Conservation (phyloP, 192 early-diverging fungal species). For the Rhizoclosmatium sp. region DNA sequence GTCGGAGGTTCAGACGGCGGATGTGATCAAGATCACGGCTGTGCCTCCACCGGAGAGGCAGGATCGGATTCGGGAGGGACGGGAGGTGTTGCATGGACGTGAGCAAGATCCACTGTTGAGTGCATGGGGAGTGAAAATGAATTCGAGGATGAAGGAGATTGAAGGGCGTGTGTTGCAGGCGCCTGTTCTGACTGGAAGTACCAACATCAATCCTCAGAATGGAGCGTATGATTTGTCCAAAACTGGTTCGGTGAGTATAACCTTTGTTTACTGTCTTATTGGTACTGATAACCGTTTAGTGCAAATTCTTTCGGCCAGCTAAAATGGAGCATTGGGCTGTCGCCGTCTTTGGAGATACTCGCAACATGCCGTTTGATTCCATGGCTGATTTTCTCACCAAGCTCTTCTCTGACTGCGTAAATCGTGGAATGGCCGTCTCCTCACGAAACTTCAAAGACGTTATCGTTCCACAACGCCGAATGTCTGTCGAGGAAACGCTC, state of each 20-base stretch:
- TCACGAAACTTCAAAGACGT: conserved; percentile 6
- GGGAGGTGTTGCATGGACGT: neutral
- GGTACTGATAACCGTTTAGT: too few species aligned
- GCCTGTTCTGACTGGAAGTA: conserved; percentile 25
- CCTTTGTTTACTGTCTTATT: too few species aligned
- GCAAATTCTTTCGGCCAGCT: conserved; percentile 26
- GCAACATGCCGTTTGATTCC: conserved; percentile 23
- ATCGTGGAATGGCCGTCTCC: neutral
- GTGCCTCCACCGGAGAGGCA: conserved; percentile 33
- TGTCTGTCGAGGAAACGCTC: conserved; percentile 13
- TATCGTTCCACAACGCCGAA: conserved; percentile 6
- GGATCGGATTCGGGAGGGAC: conserved; percentile 23
- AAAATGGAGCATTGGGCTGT: conserved; percentile 11
- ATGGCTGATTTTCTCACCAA: neutral
- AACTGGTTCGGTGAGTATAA: conserved; percentile 1
- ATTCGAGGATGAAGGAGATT: conserved; percentile 46
- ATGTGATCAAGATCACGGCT: conserved; percentile 43
- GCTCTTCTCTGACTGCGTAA: neutral
- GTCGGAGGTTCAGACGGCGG: conserved; percentile 39
- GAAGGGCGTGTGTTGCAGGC: conserved; percentile 43
- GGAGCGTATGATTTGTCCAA: conserved; percentile 21
- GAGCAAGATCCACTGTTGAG: neutral
- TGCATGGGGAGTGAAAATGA: conserved; percentile 42
- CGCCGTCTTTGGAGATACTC: conserved; percentile 27
- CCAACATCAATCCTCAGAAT: conserved; percentile 22